Evolutionary conservation across 805 yeast genomes (phyloP), one percentile per base, ranked within the genome.

Genomic region (Nakazawaea wyomingensis): DNA sequence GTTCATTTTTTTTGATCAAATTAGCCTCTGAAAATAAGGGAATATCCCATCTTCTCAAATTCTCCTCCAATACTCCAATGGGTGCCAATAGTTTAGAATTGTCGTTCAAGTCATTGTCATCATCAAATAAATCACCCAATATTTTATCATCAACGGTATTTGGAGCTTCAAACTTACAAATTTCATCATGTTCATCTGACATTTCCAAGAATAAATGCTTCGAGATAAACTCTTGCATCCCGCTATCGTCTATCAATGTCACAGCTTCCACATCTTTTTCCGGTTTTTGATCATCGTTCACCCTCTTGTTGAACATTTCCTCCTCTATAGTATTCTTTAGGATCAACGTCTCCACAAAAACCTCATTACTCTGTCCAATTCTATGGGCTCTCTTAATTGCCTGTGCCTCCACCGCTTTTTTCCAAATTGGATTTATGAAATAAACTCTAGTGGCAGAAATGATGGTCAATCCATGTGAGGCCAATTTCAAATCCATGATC

Each of bases 311-410:
- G 56, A 78, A 80, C 68, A 82, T 79, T 50, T 79, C 83, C 56
- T 82, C 84, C 50, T 82, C 89, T 37, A 82, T 64, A 0, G 88
- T 82, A 4, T 74, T 80, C 40, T 70, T 63, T 51, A 82, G 55
- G 3, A 82, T 74, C 44, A 82, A 59, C 0, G 88, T 82, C 53
- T 82, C 88, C n/a, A 82, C 89, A 54, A 58, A 61, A 0, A 82
- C 88, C 17, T 76, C 76, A n/a, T 68, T 61, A 0, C 67, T 64
- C 50, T 82, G 89, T 0, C 90, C 89, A 55, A 82, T 82, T 59
- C 89, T 71, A 59, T 82, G 90, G 0, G 88, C 83, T 63, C 90
- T 72, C 50, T 83, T 81, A 37, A 82, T 80, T 1, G 88, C 88
- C 52, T 82, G 89, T 0, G 88, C 88, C 54, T 82, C 89, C 16